A percentile compares a stretch with the other conserved stretches of the same genome.
Conservation (phyloP, 805 yeast genomes). For the Kuraishia ogatae region DNA sequence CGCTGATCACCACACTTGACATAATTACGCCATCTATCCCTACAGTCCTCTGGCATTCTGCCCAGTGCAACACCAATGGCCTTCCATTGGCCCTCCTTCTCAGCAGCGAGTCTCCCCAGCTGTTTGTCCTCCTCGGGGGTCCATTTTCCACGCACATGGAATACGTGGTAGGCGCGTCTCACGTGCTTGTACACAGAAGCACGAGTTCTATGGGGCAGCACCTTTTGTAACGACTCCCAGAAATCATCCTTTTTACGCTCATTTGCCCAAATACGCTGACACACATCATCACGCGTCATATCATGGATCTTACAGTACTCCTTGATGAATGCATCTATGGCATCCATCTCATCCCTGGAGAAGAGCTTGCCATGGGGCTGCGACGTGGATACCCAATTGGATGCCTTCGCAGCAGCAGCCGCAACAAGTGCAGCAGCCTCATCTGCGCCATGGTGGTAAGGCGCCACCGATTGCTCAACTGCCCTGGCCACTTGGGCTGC, state of each 20-base stretch:
- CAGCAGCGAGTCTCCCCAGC: slow-evolving; percentile 52
- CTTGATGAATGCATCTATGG: slow-evolving; percentile 63
- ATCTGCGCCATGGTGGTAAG: not conserved
- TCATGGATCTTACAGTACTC: slow-evolving; percentile 60
- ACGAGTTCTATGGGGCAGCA: slow-evolving; percentile 76
- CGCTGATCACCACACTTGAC: slow-evolving; percentile 83
- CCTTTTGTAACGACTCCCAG: slow-evolving; percentile 78
- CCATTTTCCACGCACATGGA: slow-evolving; percentile 88
- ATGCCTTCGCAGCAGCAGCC: slow-evolving; percentile 36
- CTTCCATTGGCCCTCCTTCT: slow-evolving; percentile 83
- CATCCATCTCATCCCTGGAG: slow-evolving; percentile 54
- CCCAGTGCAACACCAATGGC: slow-evolving; percentile 70
- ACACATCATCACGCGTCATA: slow-evolving; percentile 58
- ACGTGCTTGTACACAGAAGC: slow-evolving; percentile 92
- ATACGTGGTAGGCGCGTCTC: slow-evolving; percentile 80
- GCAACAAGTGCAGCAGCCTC: slow-evolving; percentile 32
- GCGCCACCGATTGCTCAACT: slow-evolving; percentile 9
- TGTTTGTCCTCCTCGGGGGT: slow-evolving; percentile 69
- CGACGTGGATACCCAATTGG: slow-evolving; percentile 16
- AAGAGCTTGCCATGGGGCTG: slow-evolving; percentile 28
- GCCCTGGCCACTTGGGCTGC: slow-evolving; percentile 10
- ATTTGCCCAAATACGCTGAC: slow-evolving; percentile 82
- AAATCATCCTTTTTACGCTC: slow-evolving; percentile 81
- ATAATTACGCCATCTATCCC: slow-evolving; percentile 95
- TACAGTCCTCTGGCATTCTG: slow-evolving; percentile 96